Evolutionary conservation across 352 stramenopile species (phyloP).

Genomic region (Blastocystis sp.): DNA sequence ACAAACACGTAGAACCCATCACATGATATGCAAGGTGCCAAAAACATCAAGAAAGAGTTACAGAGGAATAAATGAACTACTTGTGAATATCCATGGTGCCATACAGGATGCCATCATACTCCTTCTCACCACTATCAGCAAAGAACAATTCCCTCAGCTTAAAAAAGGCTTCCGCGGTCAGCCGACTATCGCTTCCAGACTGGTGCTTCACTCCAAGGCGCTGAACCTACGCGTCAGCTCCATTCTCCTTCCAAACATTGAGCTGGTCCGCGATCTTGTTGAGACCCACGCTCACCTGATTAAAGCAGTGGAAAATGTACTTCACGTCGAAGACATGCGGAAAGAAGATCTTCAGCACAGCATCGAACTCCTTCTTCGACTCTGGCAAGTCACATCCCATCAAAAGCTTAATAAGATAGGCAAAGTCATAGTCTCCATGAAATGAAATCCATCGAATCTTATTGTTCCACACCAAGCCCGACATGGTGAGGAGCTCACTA

Average conservation of each 20-base stretch:
- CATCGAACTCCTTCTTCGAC: conserved; percentile 37
- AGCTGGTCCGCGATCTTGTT: conserved; percentile 65
- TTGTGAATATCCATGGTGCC: conserved; percentile 58
- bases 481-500: conserved; percentile 71
- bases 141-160: conserved; percentile 36
- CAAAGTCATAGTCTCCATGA: conserved; percentile 73
- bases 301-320: conserved; percentile 41
- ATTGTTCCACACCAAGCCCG: conserved; percentile 63
- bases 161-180: conserved; percentile 70
- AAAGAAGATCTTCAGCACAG: conserved; percentile 64
- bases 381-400: conserved; percentile 50
- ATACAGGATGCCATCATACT: conserved; percentile 55
- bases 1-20: conserved; percentile 54
- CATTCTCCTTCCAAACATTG: not conserved
- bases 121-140: not conserved
- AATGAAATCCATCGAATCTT: conserved; percentile 73
- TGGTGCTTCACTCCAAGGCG: conserved; percentile 53
- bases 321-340: conserved; percentile 73
- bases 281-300: conserved; percentile 29
- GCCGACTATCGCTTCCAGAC: conserved; percentile 65
- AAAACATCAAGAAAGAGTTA: conserved; percentile 37
- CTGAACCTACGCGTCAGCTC: conserved; percentile 31
- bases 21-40: conserved; percentile 42
- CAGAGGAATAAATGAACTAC: conserved; percentile 10
- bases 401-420: conserved; percentile 61